These are phyloP conservation scores for Yamadazyma phyllophila DNA, from an alignment of 805 yeast genomes.

Conservation along the genomic window DNA sequence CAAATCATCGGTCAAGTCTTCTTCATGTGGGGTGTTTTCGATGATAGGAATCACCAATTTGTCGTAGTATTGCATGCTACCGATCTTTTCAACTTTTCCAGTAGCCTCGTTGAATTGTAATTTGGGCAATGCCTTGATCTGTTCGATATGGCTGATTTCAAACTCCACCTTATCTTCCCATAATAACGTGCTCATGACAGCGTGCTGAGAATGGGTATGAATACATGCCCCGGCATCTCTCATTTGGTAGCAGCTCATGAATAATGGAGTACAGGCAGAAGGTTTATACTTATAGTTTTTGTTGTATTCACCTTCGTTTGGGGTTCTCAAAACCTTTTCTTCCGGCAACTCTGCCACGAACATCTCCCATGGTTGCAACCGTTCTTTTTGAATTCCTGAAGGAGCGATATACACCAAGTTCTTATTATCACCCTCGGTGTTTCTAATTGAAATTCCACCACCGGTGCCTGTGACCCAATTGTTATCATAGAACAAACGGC, in stretches of 20 bases:
- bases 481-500: slow-evolving; percentile 70
- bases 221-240: slow-evolving; percentile 88
- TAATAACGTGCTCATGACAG: slow-evolving; percentile 75
- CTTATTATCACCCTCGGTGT: slow-evolving; percentile 34
- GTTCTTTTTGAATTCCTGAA: slow-evolving; percentile 93
- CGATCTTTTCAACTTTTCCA: slow-evolving; percentile 52
- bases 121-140: slow-evolving; percentile 86
- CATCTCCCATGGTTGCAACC: slow-evolving; percentile 77
- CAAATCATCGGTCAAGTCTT: slow-evolving; percentile 68
- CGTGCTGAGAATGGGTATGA: slow-evolving; percentile 89
- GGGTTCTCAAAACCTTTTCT: slow-evolving; percentile 55
- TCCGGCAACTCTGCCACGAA: slow-evolving; percentile 66
- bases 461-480: slow-evolving; percentile 97
- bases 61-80: slow-evolving; percentile 70
- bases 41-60: slow-evolving; percentile 83
- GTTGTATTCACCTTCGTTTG: slow-evolving; percentile 44
- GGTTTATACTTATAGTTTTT: slow-evolving; percentile 60
- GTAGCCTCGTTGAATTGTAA: slow-evolving; percentile 27
- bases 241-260: slow-evolving; percentile 64
- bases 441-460: slow-evolving; percentile 83
- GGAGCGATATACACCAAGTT: slow-evolving; percentile 77
- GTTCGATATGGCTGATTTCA: slow-evolving; percentile 78
- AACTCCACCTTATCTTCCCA: slow-evolving; percentile 64
- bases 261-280: slow-evolving; percentile 92
- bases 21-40: slow-evolving; percentile 87